Conservation (phyloP, 2,329 filamentous ascomycete species). For the Fusarium paranaense region DNA sequence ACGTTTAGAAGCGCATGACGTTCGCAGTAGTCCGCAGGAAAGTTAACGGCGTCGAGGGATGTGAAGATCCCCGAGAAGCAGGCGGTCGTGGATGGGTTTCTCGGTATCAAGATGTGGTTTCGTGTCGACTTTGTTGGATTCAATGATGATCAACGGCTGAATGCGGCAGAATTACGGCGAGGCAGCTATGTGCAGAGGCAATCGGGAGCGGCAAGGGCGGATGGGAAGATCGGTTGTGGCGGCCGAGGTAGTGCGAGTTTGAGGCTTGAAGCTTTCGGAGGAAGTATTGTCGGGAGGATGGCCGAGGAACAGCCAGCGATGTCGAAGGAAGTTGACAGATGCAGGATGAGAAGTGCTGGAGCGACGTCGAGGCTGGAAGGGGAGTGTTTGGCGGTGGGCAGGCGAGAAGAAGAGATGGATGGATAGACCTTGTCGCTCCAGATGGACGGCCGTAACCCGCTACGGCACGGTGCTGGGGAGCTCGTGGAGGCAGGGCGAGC, state of each 20-base stretch:
- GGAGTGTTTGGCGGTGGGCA: constrained; percentile 41
- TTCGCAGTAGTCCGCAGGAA: constrained; percentile 26
- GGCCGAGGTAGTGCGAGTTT: constrained; percentile 14
- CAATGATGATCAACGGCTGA: constrained; percentile 18
- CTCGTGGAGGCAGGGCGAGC: constrained; percentile 41
- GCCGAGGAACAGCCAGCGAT: constrained; percentile 10
- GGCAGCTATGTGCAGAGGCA: constrained; percentile 28
- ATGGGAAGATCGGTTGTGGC: constrained; percentile 34
- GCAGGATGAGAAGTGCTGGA: constrained; percentile 24
- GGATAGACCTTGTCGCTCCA: constrained; percentile 40
- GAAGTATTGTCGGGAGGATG: constrained; percentile 5
- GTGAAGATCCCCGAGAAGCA: constrained; percentile 9
- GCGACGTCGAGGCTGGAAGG: constrained; percentile 37
- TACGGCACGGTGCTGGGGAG: constrained; percentile 36
- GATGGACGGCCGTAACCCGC: constrained; percentile 33
- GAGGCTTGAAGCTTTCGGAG: constrained; percentile 5
- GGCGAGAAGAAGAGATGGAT: constrained; percentile 37
- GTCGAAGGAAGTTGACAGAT: constrained; percentile 10
- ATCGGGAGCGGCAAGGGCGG: constrained; percentile 32
- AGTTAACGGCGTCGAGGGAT: constrained; percentile 25
- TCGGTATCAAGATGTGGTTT: constrained; percentile 2
- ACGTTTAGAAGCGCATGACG: constrained; percentile 43
- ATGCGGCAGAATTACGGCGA: constrained; percentile 33
- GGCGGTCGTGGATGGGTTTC: background rate
- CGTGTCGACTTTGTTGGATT: constrained; percentile 1